Percentiles rank a stretch among this genome's conserved stretches.
Evolutionary conservation across 2,329 filamentous ascomycete species (phyloP).

Genomic region (Tolypocladium tropicale): DNA sequence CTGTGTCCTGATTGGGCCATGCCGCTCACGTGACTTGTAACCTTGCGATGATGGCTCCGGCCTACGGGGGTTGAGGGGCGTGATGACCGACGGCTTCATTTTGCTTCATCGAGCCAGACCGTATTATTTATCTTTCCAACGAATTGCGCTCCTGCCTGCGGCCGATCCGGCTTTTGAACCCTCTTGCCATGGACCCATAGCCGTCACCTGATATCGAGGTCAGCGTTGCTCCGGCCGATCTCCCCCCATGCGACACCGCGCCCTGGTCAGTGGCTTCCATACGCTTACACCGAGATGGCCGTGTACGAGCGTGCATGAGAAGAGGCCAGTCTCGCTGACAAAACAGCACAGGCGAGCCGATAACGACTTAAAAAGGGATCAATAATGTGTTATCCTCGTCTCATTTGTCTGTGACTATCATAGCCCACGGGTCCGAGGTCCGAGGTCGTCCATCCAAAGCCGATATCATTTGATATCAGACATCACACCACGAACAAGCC

Average conservation of each 20-base stretch:
- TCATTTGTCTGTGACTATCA: slow-evolving; percentile 13
- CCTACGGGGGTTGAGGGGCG: slow-evolving; percentile 10
- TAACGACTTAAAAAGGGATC: not conserved
- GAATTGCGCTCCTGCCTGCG: slow-evolving; percentile 6
- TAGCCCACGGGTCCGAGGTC: slow-evolving; percentile 1
- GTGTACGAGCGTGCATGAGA: not conserved
- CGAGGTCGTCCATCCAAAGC: not conserved
- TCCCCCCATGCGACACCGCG: slow-evolving; percentile 2
- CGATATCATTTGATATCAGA: not conserved
- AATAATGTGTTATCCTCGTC: slow-evolving; percentile 15
- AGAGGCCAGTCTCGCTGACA: slow-evolving; percentile 3
- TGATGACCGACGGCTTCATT: slow-evolving; percentile 12
- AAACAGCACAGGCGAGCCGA: not conserved
- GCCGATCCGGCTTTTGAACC: slow-evolving; percentile 1
- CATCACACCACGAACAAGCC: not conserved
- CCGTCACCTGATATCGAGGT: not conserved
- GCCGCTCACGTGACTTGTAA: slow-evolving; percentile 11
- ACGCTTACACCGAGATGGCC: slow-evolving; percentile 6
- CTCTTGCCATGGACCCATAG: slow-evolving; percentile 3
- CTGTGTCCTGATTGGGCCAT: slow-evolving; percentile 5
- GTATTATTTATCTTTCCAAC: slow-evolving; percentile 7
- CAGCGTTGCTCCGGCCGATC: slow-evolving; percentile 1
- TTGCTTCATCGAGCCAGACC: slow-evolving; percentile 12
- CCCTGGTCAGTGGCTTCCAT: slow-evolving; percentile 7
- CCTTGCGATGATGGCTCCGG: slow-evolving; percentile 9